Percentiles rank a stretch among this genome's conserved stretches.
These are phyloP conservation scores for Aurantiochytrium sp. DNA, from an alignment of 108 stramenopile species.

Conservation along the genomic window DNA sequence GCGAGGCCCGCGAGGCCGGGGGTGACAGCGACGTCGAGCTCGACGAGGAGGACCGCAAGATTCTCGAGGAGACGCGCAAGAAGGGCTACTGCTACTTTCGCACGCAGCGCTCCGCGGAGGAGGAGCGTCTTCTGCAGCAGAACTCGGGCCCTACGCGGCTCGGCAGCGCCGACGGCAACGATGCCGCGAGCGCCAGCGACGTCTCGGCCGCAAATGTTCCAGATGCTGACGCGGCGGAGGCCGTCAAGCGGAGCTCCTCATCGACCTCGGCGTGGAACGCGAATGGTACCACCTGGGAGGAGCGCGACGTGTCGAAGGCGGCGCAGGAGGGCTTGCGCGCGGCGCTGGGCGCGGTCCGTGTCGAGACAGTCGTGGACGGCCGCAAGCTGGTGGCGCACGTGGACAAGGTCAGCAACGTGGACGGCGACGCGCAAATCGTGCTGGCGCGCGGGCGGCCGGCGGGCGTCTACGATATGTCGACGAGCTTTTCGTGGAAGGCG, in stretches of 20 bases:
- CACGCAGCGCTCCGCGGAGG: slow-evolving; percentile 1
- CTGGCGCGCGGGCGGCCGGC: neutral
- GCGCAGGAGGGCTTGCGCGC: neutral
- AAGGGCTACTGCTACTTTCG: slow-evolving; percentile 30
- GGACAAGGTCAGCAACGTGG: neutral
- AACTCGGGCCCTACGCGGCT: neutral
- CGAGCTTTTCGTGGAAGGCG: neutral
- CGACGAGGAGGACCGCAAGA: slow-evolving; percentile 16
- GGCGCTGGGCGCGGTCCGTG: neutral
- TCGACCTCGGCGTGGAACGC: slow-evolving; percentile 24
- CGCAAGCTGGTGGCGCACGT: neutral
- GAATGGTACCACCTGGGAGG: neutral
- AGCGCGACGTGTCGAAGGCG: neutral
- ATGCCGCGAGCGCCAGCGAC: no score
- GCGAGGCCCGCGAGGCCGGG: neutral
- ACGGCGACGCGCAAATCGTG: slow-evolving; percentile 3
- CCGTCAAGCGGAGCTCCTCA: neutral
- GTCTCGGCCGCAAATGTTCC: no score
- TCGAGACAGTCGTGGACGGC: neutral
- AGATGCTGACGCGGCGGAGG: neutral
- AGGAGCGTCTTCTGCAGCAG: neutral
- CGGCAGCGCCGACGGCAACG: neutral
- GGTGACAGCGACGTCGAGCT: neutral
- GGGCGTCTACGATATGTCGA: neutral
- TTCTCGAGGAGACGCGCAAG: neutral